Percentiles rank a stretch among this genome's conserved stretches.
phyloP scores from a whole-genome alignment of 2,329 filamentous ascomycete species.

The Xylaria multiplex region DNA sequence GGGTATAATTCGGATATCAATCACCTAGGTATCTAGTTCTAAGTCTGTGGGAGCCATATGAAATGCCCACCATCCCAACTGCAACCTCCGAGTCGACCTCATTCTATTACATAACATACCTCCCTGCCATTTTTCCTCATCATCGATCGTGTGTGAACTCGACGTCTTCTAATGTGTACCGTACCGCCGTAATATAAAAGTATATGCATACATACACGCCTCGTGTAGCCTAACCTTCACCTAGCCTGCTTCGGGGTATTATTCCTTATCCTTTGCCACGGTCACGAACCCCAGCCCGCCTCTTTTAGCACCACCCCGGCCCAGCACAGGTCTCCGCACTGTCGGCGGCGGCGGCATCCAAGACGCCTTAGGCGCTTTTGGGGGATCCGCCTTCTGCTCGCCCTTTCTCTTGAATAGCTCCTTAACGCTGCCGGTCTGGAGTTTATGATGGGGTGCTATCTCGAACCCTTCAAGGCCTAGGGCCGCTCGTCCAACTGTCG shows the following conservation, averaged over 20 bases:
- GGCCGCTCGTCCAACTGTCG: slow-evolving; percentile 77
- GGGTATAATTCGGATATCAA: slow-evolving; percentile 12
- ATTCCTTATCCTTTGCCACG: slow-evolving; percentile 40
- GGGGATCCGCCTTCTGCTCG: slow-evolving; percentile 52
- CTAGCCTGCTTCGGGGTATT: slow-evolving; percentile 21
- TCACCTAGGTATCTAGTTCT: slow-evolving; percentile 17
- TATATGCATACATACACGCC: slow-evolving; percentile 11
- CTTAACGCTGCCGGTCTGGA: slow-evolving; percentile 64
- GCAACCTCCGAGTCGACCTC: background rate
- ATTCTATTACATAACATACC: slow-evolving; percentile 8
- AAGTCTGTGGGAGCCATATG: background rate
- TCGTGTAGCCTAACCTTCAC: background rate
- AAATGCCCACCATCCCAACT: background rate
- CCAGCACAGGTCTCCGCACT: slow-evolving; percentile 56
- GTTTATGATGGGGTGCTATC: slow-evolving; percentile 60
- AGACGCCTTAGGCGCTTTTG: slow-evolving; percentile 43
- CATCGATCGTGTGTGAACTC: slow-evolving; percentile 27
- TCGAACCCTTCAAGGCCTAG: slow-evolving; percentile 66
- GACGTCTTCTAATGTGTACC: slow-evolving; percentile 24
- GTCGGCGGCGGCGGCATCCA: slow-evolving; percentile 58
- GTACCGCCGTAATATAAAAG: background rate
- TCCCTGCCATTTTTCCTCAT: slow-evolving; percentile 11
- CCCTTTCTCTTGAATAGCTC: slow-evolving; percentile 64
- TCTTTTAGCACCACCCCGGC: slow-evolving; percentile 43
- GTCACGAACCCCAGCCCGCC: slow-evolving; percentile 57